These are phyloP conservation scores for Musa troglodytarum DNA, from an alignment of 176 grass and related monocot genomes.

Conservation along the genomic window DNA sequence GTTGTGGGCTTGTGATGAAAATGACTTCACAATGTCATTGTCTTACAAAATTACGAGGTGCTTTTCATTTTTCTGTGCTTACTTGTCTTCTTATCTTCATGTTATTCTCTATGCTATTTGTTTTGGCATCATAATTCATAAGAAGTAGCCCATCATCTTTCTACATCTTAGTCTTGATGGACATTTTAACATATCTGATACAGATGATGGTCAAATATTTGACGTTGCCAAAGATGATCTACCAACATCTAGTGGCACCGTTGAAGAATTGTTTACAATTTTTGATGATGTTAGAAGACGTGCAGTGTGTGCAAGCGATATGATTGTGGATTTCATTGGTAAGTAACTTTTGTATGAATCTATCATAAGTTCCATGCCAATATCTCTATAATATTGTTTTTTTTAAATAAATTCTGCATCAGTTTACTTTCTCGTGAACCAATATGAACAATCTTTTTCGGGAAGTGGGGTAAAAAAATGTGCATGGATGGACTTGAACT, in stretches of 20 bases:
- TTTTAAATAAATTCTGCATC: neutral
- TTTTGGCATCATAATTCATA: neutral
- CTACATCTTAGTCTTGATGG: neutral
- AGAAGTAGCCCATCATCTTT: neutral
- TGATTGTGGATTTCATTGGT: slow-evolving; percentile 73
- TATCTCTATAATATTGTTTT: neutral
- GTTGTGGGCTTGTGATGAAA: neutral
- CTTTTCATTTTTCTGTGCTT: neutral
- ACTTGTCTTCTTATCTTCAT: slow-evolving; percentile 6
- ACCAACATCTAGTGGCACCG: slow-evolving; percentile 25
- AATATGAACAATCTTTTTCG: neutral
- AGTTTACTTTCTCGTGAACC: too few relatives aligned
- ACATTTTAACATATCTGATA: slow-evolving; percentile 9
- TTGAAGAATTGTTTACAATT: slow-evolving; percentile 80
- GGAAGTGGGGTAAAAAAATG: neutral
- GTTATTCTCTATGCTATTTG: slow-evolving; percentile 4
- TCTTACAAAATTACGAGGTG: too few relatives aligned
- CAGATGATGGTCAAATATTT: slow-evolving; percentile 28
- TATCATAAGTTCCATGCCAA: neutral
- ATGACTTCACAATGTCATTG: too few relatives aligned
- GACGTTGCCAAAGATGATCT: slow-evolving; percentile 19
- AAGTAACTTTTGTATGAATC: slow-evolving; percentile 24
- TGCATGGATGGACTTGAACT: neutral
- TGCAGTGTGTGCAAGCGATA: slow-evolving; percentile 44
- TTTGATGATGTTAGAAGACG: slow-evolving; percentile 78